Base-by-base conservation (phyloP, 2,329 filamentous ascomycete species). In the Hymenoscyphus albidus region DNA sequence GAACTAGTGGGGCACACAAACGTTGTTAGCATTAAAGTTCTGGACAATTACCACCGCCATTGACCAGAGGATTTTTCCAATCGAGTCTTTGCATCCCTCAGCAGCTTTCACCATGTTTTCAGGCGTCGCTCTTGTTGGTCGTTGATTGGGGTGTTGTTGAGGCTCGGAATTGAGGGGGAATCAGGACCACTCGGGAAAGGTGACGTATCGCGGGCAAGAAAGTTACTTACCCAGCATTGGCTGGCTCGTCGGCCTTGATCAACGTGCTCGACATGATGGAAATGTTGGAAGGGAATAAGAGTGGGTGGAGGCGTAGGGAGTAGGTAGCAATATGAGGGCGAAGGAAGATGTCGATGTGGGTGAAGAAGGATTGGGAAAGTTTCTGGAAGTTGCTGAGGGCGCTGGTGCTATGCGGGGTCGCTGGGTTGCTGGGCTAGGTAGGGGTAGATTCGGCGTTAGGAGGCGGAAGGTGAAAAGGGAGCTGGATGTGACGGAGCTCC, bases 1-100 rank as follows among this genome's bases (percentile, higher is more conserved):
- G 87, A 88, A 77, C 92, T 96, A 61, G 78, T 71, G 65, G 70
- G 70, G 65, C 65, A 67, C 61, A 64, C 70, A 66, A 60, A 51
- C 65, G 65, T 55, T 32, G 73, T 82, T 75, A 82, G 75, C 77
- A 73, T 76, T 73, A 64, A 63, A 48, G 62, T 51, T 64, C 63
- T 66, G 61, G 74, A 71, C 70, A 60, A 67, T 61, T 59, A 40
- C 61, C 69, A 61, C n/a, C 39, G 32, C 56, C 64, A 71, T 69
- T 71, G 67, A 67, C 59, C 59, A 61, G 63, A 58, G 62, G 62
- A 63, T 68, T 69, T 62, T 58, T 62, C 62, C 14, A 0, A 64
- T 18, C 5, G 42, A 48, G 60, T 31, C 6, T 22, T 62, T 27
- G 32, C 5, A 13, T 3, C 2, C 48, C 44, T 32, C 51, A 44